Base-by-base conservation (phyloP, 2,329 filamentous ascomycete genomes). In the Lasiodiplodia sp. region DNA sequence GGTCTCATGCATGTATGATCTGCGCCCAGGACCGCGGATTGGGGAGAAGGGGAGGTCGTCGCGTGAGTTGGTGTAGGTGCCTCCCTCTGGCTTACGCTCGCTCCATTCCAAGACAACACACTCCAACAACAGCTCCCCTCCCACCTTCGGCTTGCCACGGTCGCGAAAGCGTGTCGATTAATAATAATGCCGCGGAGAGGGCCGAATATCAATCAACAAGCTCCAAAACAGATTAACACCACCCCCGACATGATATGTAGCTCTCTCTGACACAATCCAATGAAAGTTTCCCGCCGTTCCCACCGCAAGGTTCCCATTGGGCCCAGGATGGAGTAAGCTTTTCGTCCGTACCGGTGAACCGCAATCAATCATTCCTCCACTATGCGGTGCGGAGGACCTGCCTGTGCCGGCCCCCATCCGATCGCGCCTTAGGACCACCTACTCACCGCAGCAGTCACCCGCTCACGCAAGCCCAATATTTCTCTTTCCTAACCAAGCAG, bases 201-300 rank as follows among this genome's bases (percentile, higher is more conserved):
- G 58, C 40, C 58, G 58, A 63, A 63, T 63, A 63, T 63, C 58
- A 60, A 34, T 38, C 56, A 60, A 44, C 56, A 60, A 60, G 37
- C 56, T n/a, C 56, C 56, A 25, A 60, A 60, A 14, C 56, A 44
- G 44, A 34, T 34, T 34, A 34, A 34, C 31, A 47, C 40, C 14
- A 44, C 40, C 40, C 57, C 58, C 40, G 44, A 21, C 21, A 14
- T 60, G n/a, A 21, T 10, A 8, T 16, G 14, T n/a, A 21, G 6
- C 11, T 16, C 25, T 25, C 51, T 25, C 51, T 28, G 23, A 11
- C 4, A 57, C 31, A 14, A n/a, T 28, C 14, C 25, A n/a, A 28
- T 47, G 18, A 47, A 21, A n/a, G 16, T n/a, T n/a, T 14, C 44
- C 44, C 44, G 2, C 44, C 44, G 7, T 47, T n/a, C 58, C 58